These are phyloP conservation scores for Candida smagusa DNA, from an alignment of 1,139 yeast species.

Conservation along the genomic window DNA sequence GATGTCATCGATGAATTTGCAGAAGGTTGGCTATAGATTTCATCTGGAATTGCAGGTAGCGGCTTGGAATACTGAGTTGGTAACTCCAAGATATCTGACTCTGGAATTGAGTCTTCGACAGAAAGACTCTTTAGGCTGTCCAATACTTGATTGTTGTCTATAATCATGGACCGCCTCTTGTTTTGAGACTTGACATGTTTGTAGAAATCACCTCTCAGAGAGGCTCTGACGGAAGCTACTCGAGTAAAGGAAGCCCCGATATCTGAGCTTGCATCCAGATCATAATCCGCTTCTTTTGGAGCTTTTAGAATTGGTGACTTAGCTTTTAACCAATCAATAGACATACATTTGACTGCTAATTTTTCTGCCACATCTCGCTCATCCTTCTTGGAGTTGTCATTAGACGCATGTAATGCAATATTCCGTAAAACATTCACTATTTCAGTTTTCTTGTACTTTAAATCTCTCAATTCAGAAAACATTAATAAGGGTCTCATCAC, in stretches of 20 bases:
- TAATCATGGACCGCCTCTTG: conserved; percentile 10
- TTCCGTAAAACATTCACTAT: conserved; percentile 49
- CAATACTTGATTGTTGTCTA: conserved; percentile 17
- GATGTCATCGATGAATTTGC: conserved; percentile 15
- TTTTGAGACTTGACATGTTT: conserved; percentile 34
- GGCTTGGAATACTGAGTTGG: conserved; percentile 31
- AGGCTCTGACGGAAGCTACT: conserved; percentile 38
- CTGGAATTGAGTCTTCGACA: conserved; percentile 1
- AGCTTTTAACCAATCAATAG: conserved; percentile 51
- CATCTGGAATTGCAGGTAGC: conserved; percentile 11
- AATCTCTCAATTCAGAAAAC: conserved; percentile 57
- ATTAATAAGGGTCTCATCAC: conserved; percentile 70
- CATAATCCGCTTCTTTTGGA: conserved; percentile 5
- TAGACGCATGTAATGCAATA: conserved; percentile 31
- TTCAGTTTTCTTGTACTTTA: conserved; percentile 57
- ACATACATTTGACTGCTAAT: conserved; percentile 61
- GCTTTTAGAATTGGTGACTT: neutral
- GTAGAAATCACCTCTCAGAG: conserved; percentile 36
- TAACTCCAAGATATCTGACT: conserved; percentile 23
- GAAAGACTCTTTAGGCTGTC: conserved; percentile 4
- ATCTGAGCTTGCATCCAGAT: conserved; percentile 15
- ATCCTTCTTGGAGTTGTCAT: conserved; percentile 13
- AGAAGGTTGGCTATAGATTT: neutral
- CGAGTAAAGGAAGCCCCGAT: conserved; percentile 27
- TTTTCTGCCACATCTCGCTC: conserved; percentile 43